These are phyloP conservation scores for Roridomyces roridus DNA, from an alignment of 768 basidiomycete species.

Conservation along the genomic window DNA sequence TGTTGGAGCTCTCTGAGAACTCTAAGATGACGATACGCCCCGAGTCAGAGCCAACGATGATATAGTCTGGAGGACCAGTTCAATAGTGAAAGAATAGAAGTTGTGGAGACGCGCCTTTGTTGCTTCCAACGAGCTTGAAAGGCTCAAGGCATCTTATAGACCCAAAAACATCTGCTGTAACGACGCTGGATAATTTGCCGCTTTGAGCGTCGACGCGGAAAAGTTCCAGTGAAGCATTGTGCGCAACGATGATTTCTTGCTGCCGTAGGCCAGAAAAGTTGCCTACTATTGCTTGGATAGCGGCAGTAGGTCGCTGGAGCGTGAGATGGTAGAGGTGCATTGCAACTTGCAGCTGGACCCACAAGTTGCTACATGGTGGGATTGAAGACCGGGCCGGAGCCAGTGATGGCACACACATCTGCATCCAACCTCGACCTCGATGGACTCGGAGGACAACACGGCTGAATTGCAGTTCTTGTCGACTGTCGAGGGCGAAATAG, in stretches of 20 bases:
- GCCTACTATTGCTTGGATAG: conserved; percentile 85
- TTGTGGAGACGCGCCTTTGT: conserved; percentile 83
- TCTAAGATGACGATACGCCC: conserved; percentile 94
- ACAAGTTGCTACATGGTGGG: no score
- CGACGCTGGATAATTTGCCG: conserved; percentile 82
- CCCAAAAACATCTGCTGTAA: conserved; percentile 87
- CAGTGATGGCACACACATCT: no score
- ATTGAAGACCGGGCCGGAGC: neutral
- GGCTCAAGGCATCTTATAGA: conserved; percentile 87
- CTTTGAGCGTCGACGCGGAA: conserved; percentile 87
- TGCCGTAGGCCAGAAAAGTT: conserved; percentile 91
- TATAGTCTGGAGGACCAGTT: conserved; percentile 77
- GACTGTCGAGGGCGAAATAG: conserved; percentile 81
- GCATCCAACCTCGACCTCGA: no score
- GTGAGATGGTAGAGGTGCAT: conserved; percentile 98
- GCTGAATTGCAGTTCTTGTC: conserved; percentile 56
- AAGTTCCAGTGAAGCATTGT: conserved; percentile 91
- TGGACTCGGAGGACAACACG: conserved; percentile 27
- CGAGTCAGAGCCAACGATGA: conserved; percentile 95
- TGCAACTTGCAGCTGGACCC: no score
- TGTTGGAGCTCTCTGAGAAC: conserved; percentile 87
- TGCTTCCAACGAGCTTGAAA: conserved; percentile 93
- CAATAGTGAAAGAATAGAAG: conserved; percentile 41
- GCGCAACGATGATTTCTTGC: conserved; percentile 92
- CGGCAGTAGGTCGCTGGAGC: conserved; percentile 83